Conservation (phyloP, 2,329 filamentous ascomycete species). For the Hypoxylon sp. region DNA sequence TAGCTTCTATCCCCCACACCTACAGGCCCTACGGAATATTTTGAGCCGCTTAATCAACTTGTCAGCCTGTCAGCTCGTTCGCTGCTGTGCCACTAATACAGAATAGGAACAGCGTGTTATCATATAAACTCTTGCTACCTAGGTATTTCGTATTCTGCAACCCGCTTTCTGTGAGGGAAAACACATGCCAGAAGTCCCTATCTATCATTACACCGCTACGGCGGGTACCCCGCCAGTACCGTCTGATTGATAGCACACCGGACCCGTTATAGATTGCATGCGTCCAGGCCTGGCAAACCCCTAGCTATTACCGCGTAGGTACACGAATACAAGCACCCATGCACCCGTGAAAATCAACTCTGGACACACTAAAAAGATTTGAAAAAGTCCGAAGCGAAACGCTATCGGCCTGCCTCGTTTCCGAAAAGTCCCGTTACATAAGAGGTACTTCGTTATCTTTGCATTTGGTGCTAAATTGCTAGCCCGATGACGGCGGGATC, state of each 20-base stretch:
- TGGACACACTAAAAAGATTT: constrained; percentile 10
- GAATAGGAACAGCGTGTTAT: constrained; percentile 19
- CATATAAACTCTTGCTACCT: constrained; percentile 1
- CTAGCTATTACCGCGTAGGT: too few species aligned
- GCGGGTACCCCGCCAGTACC: constrained; percentile 27
- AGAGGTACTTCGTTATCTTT: constrained; percentile 33
- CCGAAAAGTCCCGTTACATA: constrained; percentile 36
- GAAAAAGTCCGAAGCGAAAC: constrained; percentile 36
- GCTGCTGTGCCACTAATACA: constrained; percentile 18
- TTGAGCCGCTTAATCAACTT: constrained; percentile 38
- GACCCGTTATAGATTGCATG: constrained; percentile 6
- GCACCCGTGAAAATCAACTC: not conserved
- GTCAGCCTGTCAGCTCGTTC: not conserved
- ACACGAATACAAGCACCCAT: not conserved
- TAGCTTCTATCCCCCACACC: constrained; percentile 11
- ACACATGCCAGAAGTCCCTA: not conserved
- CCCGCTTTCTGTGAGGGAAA: not conserved
- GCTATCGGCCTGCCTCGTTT: constrained; percentile 32
- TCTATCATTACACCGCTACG: constrained; percentile 26
- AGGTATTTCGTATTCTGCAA: too few species aligned
- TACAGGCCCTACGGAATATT: constrained; percentile 17
- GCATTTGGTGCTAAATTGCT: constrained; percentile 24
- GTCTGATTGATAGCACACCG: not conserved
- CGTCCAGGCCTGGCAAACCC: not conserved
- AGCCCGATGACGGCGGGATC: constrained; percentile 36